Base-by-base conservation (phyloP, 192 early-diverging fungal species). In the Chytriomyces sp. region DNA sequence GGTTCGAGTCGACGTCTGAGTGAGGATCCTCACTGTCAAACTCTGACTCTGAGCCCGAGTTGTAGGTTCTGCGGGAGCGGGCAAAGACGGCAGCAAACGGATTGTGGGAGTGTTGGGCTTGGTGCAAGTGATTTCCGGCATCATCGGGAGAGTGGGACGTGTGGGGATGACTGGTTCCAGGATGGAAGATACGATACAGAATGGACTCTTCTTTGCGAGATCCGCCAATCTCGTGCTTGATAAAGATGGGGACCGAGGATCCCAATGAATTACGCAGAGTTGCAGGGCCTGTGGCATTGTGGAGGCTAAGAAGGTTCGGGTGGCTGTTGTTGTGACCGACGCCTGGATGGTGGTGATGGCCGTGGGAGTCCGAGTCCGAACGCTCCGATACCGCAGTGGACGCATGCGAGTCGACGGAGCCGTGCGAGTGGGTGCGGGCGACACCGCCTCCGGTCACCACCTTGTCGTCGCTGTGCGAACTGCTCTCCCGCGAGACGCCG, bases 151-250 rank as follows among this genome's bases (percentile, higher is more conserved):
- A n/a, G n/a, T n/a, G n/a, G n/a, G n/a, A n/a, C n/a, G 25, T 4
- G 54, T 55, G 14, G 73, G 55, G 7, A 34, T n/a, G 38, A 41
- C 7, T 77, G n/a, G n/a, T 58, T 17, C 44, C 60, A 17, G 72
- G 70, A 59, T 82, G 81, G 72, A 82, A 82, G 33, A 82, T 77
- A 34, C 76, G 72, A 57, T 82, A 82, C 49, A 82, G 41, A 54
- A 82, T 82, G 67, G 32, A 63, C 30, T 64, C 34, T 60, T 82
- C 28, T 66, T 72, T 60, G 32, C 52, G 14, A 8, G 65, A 10
- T 19, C 49, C 26, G 3, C 32, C 54, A 22, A 14, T 22, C 44
- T n/a, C 17, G 17, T 22, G 44, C 44, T 49, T 49, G 17, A 49
- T 49, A 22, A n/a, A n/a, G 44, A 49, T 49, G 22, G 17, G 17